Evolutionary conservation across 352 stramenopile genomes (phyloP).

Genomic region (Phytopythium vexans): DNA sequence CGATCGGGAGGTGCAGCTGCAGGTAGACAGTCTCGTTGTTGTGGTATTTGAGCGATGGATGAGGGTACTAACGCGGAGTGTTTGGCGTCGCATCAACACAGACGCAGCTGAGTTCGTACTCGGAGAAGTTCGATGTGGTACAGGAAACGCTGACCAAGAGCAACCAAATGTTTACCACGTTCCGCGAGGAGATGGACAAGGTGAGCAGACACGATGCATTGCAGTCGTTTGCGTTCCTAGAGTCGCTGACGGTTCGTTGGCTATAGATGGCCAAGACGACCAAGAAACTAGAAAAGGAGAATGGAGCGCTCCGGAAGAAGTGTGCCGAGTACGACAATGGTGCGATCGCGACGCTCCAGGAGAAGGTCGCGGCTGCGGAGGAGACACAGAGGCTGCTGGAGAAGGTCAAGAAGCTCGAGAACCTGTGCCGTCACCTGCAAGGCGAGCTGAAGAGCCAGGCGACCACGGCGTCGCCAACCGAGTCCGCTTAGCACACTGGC

Average conservation of each 20-base stretch:
- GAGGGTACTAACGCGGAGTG: not conserved
- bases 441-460: conserved; percentile 59
- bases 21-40: conserved; percentile 21
- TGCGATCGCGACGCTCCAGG: conserved; percentile 73
- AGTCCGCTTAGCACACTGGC: conserved; percentile 9
- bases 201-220: conserved; percentile 4
- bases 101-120: conserved; percentile 77
- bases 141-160: conserved; percentile 85
- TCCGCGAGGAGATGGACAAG: conserved; percentile 87
- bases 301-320: conserved; percentile 74
- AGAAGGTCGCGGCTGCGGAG: conserved; percentile 55
- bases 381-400: conserved; percentile 72
- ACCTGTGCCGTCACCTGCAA: conserved; percentile 76
- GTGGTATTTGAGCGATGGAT: not conserved
- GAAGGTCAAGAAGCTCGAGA: conserved; percentile 84
- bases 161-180: conserved; percentile 83
- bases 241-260: not conserved
- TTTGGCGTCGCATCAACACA: conserved; percentile 3
- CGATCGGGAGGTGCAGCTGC: conserved; percentile 66
- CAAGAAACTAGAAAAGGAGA: conserved; percentile 88
- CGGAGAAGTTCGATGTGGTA: conserved; percentile 82
- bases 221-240: not conserved
- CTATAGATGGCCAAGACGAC: conserved; percentile 74
- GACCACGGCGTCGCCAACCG: conserved; percentile 9
- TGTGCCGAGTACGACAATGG: conserved; percentile 75